Conservation (phyloP, 495 filamentous ascomycete genomes). For the Podospora conica region DNA sequence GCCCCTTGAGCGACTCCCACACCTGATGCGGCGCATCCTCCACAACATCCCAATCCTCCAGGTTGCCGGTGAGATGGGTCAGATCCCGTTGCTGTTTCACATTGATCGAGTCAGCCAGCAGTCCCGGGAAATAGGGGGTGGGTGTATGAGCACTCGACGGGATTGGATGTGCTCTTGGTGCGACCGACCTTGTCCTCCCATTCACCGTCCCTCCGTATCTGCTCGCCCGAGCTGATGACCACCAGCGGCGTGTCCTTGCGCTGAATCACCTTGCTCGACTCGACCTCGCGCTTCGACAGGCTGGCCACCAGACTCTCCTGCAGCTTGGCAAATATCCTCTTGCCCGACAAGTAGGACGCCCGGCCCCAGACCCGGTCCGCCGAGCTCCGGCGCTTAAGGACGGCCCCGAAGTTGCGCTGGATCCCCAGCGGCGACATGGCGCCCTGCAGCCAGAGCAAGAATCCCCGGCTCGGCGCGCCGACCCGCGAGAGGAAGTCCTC, state of each 20-base stretch:
- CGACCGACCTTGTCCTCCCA: constrained; percentile 59
- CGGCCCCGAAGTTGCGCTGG: constrained; percentile 66
- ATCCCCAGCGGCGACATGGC: constrained; percentile 79
- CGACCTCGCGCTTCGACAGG: constrained; percentile 74
- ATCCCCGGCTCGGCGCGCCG: constrained; percentile 63
- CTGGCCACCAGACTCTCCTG: constrained; percentile 88
- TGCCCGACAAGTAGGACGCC: constrained; percentile 69
- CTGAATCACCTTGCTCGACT: constrained; percentile 70
- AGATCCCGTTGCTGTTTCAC: constrained; percentile 62
- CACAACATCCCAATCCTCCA: constrained; percentile 82
- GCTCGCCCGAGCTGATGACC: constrained; percentile 71
- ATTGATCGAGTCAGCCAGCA: constrained; percentile 31
- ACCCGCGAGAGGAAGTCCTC: constrained; percentile 71
- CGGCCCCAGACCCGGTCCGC: constrained; percentile 79
- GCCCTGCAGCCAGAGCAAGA: constrained; percentile 78
- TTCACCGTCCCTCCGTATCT: constrained; percentile 48
- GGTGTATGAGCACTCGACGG: background rate
- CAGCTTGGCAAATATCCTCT: constrained; percentile 78
- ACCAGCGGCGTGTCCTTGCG: constrained; percentile 62
- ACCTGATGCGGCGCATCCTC: constrained; percentile 79
- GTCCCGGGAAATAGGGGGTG: background rate
- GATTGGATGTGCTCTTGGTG: background rate
- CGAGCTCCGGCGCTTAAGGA: constrained; percentile 72
- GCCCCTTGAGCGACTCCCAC: constrained; percentile 66
- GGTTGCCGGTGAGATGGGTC: constrained; percentile 65